Evolutionary conservation across 495 filamentous ascomycete species (phyloP).

Genomic region (Aspergillus egyptiacus): DNA sequence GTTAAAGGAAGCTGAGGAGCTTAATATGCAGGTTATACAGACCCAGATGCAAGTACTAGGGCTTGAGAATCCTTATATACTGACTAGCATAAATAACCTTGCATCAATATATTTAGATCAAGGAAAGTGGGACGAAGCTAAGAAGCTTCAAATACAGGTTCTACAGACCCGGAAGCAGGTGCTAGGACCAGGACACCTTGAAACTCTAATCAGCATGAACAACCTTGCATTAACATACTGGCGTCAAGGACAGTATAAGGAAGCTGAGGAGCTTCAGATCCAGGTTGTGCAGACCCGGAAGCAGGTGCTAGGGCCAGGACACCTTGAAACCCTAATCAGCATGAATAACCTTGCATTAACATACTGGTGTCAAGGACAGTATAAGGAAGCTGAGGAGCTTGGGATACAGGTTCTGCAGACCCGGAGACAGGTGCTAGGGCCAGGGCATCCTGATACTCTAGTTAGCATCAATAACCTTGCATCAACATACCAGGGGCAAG

Average conservation of each 20-base stretch:
- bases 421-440: not conserved
- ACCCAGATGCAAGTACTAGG: no score
- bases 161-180: not conserved
- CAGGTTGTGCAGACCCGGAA: not conserved
- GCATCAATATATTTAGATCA: no score
- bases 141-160: not conserved
- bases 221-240: not conserved
- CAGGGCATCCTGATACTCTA: conserved; percentile 24
- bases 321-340: not conserved
- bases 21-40: no score
- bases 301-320: not conserved
- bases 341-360: not conserved
- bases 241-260: not conserved
- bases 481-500: not conserved
- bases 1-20: conserved; percentile 26
- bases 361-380: not conserved
- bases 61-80: no score
- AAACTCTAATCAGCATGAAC: not conserved
- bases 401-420: conserved; percentile 22
- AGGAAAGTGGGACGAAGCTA: no score
- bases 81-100: no score
- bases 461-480: not conserved
- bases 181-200: not conserved
- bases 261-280: not conserved
- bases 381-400: conserved; percentile 21